Conservation (phyloP, 129 eudicot species). For the Sambucus nigra region DNA sequence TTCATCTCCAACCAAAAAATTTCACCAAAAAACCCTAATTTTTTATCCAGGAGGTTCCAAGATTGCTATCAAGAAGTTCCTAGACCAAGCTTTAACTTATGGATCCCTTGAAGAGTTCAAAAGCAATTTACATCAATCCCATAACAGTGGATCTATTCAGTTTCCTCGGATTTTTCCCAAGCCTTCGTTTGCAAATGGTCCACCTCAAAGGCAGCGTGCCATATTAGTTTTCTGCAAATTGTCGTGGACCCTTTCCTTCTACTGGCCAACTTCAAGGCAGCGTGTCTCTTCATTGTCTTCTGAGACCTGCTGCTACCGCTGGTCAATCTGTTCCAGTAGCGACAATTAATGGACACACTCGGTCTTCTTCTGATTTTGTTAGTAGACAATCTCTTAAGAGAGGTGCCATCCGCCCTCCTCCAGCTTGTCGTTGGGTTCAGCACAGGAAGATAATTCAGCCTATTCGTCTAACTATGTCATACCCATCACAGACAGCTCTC, state of each 20-base stretch:
- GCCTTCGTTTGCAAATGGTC: conserved; percentile 14
- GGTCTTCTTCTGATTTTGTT: conserved; percentile 6
- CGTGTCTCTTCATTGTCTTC: conserved; percentile 19
- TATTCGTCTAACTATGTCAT: conserved; percentile 15
- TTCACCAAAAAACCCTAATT: too few relatives aligned
- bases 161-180: conserved; percentile 6
- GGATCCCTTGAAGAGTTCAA: too few relatives aligned
- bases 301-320: conserved; percentile 12
- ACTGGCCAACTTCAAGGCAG: conserved; percentile 26
- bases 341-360: conserved; percentile 11
- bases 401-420: conserved; percentile 28
- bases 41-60: too few relatives aligned
- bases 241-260: conserved; percentile 15
- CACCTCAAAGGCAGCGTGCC: conserved; percentile 10
- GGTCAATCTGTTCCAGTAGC: conserved; percentile 20
- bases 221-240: conserved; percentile 4
- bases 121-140: conserved; percentile 10
- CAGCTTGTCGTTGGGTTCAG: conserved; percentile 27
- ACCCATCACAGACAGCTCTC: conserved; percentile 2
- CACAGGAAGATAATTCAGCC: conserved; percentile 32
- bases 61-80: too few relatives aligned
- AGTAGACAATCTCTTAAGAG: conserved; percentile 34
- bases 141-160: conserved; percentile 11
- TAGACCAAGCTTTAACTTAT: too few relatives aligned
- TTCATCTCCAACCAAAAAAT: too few relatives aligned